Evolutionary conservation across 768 basidiomycete species (phyloP).

Genomic region (Boletus vermiculosoides): DNA sequence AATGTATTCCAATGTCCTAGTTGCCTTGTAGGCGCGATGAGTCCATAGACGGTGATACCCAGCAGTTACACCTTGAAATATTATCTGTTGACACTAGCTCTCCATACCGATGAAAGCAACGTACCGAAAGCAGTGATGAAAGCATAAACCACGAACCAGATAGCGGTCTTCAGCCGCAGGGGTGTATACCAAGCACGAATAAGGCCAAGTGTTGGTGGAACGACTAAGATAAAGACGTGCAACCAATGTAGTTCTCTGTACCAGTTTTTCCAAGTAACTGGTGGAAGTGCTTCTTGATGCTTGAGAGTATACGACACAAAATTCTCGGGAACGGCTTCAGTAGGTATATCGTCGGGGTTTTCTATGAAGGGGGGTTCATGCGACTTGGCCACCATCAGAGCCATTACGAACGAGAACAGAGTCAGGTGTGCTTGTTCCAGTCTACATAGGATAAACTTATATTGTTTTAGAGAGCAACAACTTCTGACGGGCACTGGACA

Average conservation of each 20-base stretch:
- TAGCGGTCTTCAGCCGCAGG: neutral
- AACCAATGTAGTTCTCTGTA: neutral
- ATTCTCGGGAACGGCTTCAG: neutral
- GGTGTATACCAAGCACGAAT: neutral
- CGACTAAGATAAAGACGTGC: neutral
- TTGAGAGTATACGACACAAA: neutral
- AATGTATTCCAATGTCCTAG: neutral
- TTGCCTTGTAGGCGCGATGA: neutral
- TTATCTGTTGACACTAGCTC: neutral
- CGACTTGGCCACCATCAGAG: neutral
- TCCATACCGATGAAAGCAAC: neutral
- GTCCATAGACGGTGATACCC: neutral
- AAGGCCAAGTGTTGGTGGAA: neutral
- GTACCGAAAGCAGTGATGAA: neutral
- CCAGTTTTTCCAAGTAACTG: neutral
- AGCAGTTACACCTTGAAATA: neutral
- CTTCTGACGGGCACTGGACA: neutral
- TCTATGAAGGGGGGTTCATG: neutral
- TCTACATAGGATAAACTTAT: neutral
- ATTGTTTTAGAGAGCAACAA: neutral
- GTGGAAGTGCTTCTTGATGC: neutral
- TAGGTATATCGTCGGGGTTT: neutral
- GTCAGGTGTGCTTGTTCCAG: neutral
- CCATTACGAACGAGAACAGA: neutral
- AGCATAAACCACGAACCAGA: neutral